Evolutionary conservation across 2,329 filamentous ascomycete genomes (phyloP).

Genomic region (Cercospora sojina): DNA sequence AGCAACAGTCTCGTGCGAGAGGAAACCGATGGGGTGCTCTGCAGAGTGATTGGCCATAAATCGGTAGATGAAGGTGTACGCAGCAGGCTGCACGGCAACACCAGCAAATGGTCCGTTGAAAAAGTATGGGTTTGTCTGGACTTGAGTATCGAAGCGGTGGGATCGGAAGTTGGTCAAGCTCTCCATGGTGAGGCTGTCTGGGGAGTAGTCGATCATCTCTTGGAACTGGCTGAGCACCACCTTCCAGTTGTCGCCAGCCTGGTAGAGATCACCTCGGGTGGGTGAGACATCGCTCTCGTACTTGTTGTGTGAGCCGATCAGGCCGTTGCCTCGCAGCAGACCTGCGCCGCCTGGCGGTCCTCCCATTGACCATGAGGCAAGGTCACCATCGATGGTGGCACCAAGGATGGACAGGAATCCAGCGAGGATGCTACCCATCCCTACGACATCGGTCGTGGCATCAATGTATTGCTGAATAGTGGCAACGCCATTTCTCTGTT

Average conservation of each 20-base stretch:
- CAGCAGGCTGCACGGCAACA: conserved; percentile 32
- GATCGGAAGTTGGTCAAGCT: conserved; percentile 24
- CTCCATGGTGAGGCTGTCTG: conserved; percentile 21
- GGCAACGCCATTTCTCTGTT: conserved; percentile 34
- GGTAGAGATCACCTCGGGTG: conserved; percentile 37
- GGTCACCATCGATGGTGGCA: conserved; percentile 36
- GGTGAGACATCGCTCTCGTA: conserved; percentile 41
- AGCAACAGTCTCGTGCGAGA: conserved; percentile 26
- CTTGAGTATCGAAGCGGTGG: conserved; percentile 25
- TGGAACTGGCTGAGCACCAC: conserved; percentile 32
- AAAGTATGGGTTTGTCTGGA: conserved; percentile 30
- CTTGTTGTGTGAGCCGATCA: conserved; percentile 37
- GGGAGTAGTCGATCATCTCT: conserved; percentile 32
- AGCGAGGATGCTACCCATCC: conserved; percentile 38
- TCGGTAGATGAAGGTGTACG: conserved; percentile 36
- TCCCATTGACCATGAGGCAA: conserved; percentile 35
- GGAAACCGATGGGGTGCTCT: conserved; percentile 26
- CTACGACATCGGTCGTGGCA: conserved; percentile 33
- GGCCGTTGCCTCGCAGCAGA: conserved; percentile 24
- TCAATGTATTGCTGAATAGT: conserved; percentile 36
- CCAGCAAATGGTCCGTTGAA: conserved; percentile 37
- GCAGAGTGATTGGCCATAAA: conserved; percentile 36
- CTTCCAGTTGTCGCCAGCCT: conserved; percentile 32
- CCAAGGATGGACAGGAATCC: conserved; percentile 38
- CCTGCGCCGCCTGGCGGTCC: conserved; percentile 27